Conservation (phyloP, 257 asterid genomes). For the Coffea eugenioides region DNA sequence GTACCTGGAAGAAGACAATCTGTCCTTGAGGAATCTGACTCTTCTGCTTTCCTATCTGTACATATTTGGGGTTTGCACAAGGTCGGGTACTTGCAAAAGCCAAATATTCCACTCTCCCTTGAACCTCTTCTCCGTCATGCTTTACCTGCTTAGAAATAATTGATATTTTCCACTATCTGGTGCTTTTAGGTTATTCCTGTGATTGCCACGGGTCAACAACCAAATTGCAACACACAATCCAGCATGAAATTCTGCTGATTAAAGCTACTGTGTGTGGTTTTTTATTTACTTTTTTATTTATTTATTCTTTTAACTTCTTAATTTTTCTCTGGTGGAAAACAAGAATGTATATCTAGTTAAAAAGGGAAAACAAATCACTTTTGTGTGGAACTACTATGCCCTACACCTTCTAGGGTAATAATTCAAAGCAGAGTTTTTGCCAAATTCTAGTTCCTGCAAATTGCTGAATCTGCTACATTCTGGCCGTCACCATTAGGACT, state of each 20-base stretch:
- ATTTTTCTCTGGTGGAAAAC: background rate
- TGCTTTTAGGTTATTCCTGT: background rate
- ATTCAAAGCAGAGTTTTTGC: background rate
- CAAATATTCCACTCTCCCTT: background rate
- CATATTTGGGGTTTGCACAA: conserved; percentile 79
- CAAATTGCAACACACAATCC: background rate
- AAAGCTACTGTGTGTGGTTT: background rate
- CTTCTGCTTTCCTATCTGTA: conserved; percentile 79
- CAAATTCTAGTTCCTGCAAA: background rate
- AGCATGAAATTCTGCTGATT: background rate
- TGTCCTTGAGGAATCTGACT: conserved; percentile 77
- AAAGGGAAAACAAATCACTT: background rate
- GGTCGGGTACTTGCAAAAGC: conserved; percentile 43
- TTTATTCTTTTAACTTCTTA: background rate
- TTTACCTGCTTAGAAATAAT: background rate
- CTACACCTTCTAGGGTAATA: no score
- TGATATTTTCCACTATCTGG: background rate
- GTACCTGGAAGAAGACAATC: conserved; percentile 79
- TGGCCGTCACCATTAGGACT: background rate
- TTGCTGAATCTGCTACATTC: background rate
- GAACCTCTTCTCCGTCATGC: conserved; percentile 2
- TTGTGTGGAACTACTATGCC: background rate
- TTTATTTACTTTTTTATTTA: no score
- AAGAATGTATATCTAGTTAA: background rate
- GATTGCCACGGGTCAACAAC: background rate